Evolutionary conservation across 768 basidiomycete species (phyloP), one percentile per base, ranked within the genome.

Genomic region (Tephrocybe sp.): DNA sequence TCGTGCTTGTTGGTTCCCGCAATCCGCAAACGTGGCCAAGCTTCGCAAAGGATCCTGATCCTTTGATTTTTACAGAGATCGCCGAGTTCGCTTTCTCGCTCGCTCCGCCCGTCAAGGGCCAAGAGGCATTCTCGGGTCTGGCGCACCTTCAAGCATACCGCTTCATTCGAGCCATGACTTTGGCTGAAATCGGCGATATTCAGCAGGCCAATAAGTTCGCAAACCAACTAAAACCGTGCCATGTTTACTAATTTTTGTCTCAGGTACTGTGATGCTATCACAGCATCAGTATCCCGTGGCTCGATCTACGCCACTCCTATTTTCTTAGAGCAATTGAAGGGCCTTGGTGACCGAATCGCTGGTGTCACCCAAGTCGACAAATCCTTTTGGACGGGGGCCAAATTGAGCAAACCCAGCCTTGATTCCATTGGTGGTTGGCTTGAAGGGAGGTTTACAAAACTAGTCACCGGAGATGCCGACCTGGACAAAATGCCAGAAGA

Each of bases 181-280:
- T 97, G 11, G 87, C 88, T 4, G 96, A 98, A 63, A 70, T 86
- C 34, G 96, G 96, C 3, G 80, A 95, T 42, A 68, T 88, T 4
- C 79, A 86, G 38, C 63, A 78, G 22, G 94, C 97, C 3, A 87
- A 80, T 55, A 82, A 83, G 93, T 94, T 57, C 31, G 65, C 57
- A 11, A n/a, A 39, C 43, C 22, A 35, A 30, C 35, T 16, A 19
- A 26, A 18, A 18, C 26, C 16, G 38, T 31, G 56, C 36, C 55
- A 28, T 21, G 2, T 3, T 39, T 19, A 4, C 43, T 39, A 5
- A 45, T 24, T 40, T 15, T 34, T 45, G 26, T 16, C 13, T 27
- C 56, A 98, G 96, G 61, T 99, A 98, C 64, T 95, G 92, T 61
- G 92, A 98, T 48, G 92, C 95, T 8, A 89, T 98, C 54, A 77